phyloP scores from a whole-genome alignment of 768 basidiomycete species.

The Auriscalpium microsporum region DNA sequence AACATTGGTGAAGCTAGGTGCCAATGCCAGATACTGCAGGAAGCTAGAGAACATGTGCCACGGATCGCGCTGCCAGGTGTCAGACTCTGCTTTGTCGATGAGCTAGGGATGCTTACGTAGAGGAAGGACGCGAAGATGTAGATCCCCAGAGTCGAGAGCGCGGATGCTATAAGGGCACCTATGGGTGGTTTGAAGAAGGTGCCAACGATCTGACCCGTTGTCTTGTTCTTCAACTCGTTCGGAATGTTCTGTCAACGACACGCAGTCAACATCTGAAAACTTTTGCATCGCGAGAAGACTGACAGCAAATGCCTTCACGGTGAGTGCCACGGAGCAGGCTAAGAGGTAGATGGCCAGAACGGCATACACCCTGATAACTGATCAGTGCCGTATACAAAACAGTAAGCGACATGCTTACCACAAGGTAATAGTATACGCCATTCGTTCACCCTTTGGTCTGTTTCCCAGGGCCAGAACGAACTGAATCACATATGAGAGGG shows the following conservation, averaged over 20 bases:
- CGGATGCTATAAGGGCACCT: constrained; percentile 76
- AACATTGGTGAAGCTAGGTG: constrained; percentile 90
- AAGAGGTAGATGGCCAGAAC: constrained; percentile 77
- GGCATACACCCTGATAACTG: constrained; percentile 64
- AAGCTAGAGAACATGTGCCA: constrained; percentile 98
- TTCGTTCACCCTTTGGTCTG: constrained; percentile 81
- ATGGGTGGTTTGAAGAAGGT: constrained; percentile 70
- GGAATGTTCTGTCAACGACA: constrained; percentile 43
- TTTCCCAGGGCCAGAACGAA: constrained; percentile 72
- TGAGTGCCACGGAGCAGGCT: constrained; percentile 80
- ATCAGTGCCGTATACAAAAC: constrained; percentile 3
- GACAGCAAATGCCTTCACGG: constrained; percentile 70
- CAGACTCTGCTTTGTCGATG: constrained; percentile 4
- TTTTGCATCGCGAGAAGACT: constrained; percentile 15
- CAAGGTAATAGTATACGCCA: constrained; percentile 61
- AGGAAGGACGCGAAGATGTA: constrained; percentile 80
- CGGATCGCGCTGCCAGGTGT: constrained; percentile 63
- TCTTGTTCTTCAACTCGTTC: constrained; percentile 37
- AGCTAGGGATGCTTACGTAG: constrained; percentile 47
- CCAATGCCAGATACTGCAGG: constrained; percentile 82
- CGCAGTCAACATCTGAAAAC: background rate
- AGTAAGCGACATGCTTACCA: constrained; percentile 38
- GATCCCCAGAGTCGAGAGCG: constrained; percentile 85
- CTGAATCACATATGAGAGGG: constrained; percentile 17
- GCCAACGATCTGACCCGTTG: constrained; percentile 38